Evolutionary conservation across 2,329 filamentous ascomycete genomes (phyloP).

Genomic region (Cytospora piceae): DNA sequence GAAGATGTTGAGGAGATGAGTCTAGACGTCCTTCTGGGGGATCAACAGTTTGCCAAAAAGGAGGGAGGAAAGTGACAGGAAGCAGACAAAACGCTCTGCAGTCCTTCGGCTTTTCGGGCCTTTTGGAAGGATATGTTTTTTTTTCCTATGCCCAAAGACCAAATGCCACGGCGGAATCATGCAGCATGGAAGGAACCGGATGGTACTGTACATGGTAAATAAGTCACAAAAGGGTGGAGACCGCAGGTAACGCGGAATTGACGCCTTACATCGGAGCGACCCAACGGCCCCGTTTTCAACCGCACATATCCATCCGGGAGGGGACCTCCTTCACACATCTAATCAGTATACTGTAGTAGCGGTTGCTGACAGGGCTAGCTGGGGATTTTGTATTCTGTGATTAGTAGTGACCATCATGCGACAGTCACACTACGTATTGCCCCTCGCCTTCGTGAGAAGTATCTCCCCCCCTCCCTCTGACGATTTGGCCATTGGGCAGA

Average conservation of each 20-base stretch:
- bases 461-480: too few relatives aligned
- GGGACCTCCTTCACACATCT: neutral
- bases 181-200: conserved; percentile 10
- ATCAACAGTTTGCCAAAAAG: neutral
- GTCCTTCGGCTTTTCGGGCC: neutral
- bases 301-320: neutral
- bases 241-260: conserved; percentile 8
- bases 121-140: neutral
- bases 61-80: neutral
- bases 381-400: too few relatives aligned
- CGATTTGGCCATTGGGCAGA: too few relatives aligned
- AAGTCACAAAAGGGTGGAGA: conserved; percentile 7
- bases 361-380: too few relatives aligned
- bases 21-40: neutral
- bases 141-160: neutral
- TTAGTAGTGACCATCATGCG: too few relatives aligned
- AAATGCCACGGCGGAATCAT: neutral
- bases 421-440: too few relatives aligned
- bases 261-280: neutral
- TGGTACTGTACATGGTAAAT: neutral
- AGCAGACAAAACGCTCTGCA: neutral
- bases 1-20: neutral
- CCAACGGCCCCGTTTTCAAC: neutral
- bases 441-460: too few relatives aligned
- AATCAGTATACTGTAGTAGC: too few relatives aligned